Base-by-base conservation (phyloP, 345 rosid species). In the Aethionema arabicum region DNA sequence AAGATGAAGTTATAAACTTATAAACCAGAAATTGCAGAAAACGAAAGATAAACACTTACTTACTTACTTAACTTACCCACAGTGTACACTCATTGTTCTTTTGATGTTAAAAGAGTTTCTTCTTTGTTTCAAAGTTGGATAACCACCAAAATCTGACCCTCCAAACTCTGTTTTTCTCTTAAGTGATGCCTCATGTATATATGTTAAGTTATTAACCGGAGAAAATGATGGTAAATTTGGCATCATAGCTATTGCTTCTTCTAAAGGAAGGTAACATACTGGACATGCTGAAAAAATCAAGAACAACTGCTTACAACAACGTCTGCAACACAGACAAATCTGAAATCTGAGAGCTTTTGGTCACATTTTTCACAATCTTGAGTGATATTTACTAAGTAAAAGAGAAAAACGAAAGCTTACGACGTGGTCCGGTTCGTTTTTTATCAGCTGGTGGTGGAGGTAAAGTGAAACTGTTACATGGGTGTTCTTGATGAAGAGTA, bases 101-200 rank as follows among this genome's bases (percentile, higher is more conserved):
- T 77, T 80, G 64, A 88, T 77, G 50, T 88, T 73, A 74, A 79
- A 88, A 56, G 87, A 82, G 52, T 82, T 83, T 61, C 51, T 82
- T 70, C 96, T 80, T 49, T 83, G 87, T 69, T 78, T 79, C 58
- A 88, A 58, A 65, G 95, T 82, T 48, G 98, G 89, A 76, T 78
- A 88, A 45, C 98, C 98, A 43, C 98, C 96, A 74, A 91, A 91
- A 10, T 84, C 92, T 0, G 98, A 88, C 47, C 98, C 96, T 61
- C 98, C 95, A 66, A 86, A 91, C 69, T 85, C 96, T 48, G 80
- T 78, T 33, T 78, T 63, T 51, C 65, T 77, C 41, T 72, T 83
- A 42, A 73, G 44, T 29, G 79, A 74, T 52, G 82, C 78, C 79
- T 86, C 96, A 38, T 68, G 65, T 45, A 91, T 73, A 54, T 86